A percentile compares a stretch with the other conserved stretches of the same genome.
These are phyloP conservation scores for Sclerotinia sclerotiorum DNA, from an alignment of 2,329 filamentous ascomycete species.

Conservation along the genomic window DNA sequence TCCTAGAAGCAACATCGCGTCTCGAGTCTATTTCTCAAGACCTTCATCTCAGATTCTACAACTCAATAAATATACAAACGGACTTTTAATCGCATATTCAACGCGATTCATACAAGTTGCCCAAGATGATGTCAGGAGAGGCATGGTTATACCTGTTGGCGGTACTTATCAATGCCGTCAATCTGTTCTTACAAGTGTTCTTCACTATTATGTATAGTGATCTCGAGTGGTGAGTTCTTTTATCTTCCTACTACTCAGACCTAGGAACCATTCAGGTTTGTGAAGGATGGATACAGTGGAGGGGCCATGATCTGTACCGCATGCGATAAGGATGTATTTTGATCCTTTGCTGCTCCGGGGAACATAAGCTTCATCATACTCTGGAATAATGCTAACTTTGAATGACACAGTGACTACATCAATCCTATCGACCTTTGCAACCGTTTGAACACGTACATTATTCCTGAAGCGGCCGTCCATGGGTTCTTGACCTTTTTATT, in stretches of 20 bases:
- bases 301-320: neutral
- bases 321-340: conserved; percentile 11
- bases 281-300: neutral
- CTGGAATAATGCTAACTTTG: conserved; percentile 5
- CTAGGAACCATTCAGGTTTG: neutral
- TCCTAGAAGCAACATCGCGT: conserved; percentile 14
- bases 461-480: conserved; percentile 96
- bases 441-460: conserved; percentile 98
- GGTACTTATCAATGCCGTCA: conserved; percentile 99
- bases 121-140: conserved; percentile 83
- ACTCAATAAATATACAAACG: neutral
- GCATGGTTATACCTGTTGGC: conserved; percentile 97
- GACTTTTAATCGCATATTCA: conserved; percentile 15
- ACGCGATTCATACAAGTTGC: conserved; percentile 26
- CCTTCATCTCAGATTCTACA: conserved; percentile 5
- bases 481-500: conserved; percentile 93
- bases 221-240: conserved; percentile 81
- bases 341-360: neutral
- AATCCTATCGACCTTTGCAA: conserved; percentile 99
- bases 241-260: neutral
- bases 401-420: conserved; percentile 81
- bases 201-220: conserved; percentile 99
- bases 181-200: conserved; percentile 99
- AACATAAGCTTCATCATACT: neutral
- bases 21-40: neutral